Conservation (phyloP, 2,329 filamentous ascomycete genomes). For the Cercospora sp. region DNA sequence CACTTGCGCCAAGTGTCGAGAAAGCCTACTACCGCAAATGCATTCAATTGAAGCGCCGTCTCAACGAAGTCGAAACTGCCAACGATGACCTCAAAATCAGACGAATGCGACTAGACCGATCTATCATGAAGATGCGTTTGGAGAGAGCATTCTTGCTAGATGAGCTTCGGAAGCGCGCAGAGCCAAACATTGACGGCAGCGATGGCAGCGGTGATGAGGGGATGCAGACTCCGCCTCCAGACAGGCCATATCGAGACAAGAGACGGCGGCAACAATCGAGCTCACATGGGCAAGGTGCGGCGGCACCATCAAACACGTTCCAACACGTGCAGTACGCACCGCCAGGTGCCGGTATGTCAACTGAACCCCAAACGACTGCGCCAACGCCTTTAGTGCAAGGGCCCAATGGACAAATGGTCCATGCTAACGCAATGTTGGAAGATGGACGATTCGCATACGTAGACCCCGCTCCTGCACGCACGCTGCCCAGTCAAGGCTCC, state of each 20-base stretch:
- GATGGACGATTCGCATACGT: constrained; percentile 19
- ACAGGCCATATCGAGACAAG: constrained; percentile 37
- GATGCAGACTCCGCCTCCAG: constrained; percentile 34
- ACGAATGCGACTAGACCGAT: constrained; percentile 75
- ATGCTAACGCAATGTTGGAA: constrained; percentile 18
- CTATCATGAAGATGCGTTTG: constrained; percentile 87
- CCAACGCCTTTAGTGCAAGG: constrained; percentile 17
- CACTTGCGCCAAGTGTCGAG: constrained; percentile 83
- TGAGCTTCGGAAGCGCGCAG: constrained; percentile 50
- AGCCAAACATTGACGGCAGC: constrained; percentile 48
- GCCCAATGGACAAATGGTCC: constrained; percentile 17
- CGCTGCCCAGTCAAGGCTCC: constrained; percentile 9
- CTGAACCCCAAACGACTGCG: neutral
- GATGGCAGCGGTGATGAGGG: constrained; percentile 38
- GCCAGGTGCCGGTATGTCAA: neutral
- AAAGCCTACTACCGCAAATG: constrained; percentile 96
- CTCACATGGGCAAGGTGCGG: constrained; percentile 11
- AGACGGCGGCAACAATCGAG: constrained; percentile 25
- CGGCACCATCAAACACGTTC: constrained; percentile 22
- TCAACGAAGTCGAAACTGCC: constrained; percentile 86
- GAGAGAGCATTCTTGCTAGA: constrained; percentile 67
- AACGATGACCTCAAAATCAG: constrained; percentile 82
- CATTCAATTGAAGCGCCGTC: constrained; percentile 86
- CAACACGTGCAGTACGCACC: constrained; percentile 18
- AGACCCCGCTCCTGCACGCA: neutral